Evolutionary conservation across 2,329 filamentous ascomycete genomes (phyloP).

Genomic region (Kalmusia sp.): DNA sequence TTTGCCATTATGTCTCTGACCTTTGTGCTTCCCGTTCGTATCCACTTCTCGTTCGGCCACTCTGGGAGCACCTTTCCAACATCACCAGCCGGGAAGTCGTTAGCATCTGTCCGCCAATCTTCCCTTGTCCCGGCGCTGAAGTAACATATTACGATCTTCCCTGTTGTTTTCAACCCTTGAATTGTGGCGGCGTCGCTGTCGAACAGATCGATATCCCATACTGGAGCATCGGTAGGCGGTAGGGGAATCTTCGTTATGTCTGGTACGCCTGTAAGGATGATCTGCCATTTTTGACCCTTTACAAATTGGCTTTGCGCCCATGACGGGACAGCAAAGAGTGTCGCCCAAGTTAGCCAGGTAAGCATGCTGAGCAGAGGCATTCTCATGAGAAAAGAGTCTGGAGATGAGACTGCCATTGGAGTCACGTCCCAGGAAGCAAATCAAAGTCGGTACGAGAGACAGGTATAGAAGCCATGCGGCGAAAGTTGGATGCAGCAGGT

Average conservation of each 20-base stretch:
- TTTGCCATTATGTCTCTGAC: constrained; percentile 39
- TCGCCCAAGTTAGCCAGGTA: constrained; percentile 21
- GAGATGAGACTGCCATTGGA: constrained; percentile 5
- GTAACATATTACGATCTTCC: constrained; percentile 41
- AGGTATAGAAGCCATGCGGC: constrained; percentile 22
- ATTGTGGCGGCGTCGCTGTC: constrained; percentile 32
- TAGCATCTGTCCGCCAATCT: constrained; percentile 38
- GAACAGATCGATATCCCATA: constrained; percentile 42
- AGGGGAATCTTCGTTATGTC: constrained; percentile 36
- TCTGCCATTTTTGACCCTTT: constrained; percentile 37
- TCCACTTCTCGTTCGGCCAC: constrained; percentile 42
- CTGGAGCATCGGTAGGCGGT: constrained; percentile 31
- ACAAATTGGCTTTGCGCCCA: constrained; percentile 25
- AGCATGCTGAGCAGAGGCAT: constrained; percentile 13
- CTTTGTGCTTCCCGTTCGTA: constrained; percentile 28
- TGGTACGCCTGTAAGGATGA: constrained; percentile 31
- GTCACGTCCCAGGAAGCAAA: constrained; percentile 11
- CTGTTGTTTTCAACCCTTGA: constrained; percentile 26
- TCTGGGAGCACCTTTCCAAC: constrained; percentile 34
- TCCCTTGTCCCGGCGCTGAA: constrained; percentile 41
- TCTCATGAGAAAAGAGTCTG: neutral
- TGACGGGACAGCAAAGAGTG: constrained; percentile 16
- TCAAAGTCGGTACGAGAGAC: constrained; percentile 9
- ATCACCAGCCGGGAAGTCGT: constrained; percentile 30
- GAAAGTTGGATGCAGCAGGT: constrained; percentile 13